Conservation (phyloP, 495 filamentous ascomycete species). For the Neurospora sp. region DNA sequence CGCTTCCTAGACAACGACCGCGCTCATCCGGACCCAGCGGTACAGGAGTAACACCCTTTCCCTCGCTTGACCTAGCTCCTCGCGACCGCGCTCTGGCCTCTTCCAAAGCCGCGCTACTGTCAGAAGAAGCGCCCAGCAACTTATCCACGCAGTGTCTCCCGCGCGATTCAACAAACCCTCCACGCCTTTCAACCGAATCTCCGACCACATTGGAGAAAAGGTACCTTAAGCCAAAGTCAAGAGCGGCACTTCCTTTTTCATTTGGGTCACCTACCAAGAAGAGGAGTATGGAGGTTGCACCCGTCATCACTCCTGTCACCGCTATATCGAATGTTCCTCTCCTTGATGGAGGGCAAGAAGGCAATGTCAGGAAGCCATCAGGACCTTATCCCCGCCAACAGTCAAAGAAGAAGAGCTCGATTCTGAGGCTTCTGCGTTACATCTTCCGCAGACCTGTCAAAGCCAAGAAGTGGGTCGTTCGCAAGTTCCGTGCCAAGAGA, state of each 20-base stretch:
- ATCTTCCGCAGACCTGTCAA: conserved; percentile 1
- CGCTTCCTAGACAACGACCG: background rate
- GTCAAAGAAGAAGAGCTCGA: background rate
- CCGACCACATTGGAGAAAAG: background rate
- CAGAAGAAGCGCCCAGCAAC: background rate
- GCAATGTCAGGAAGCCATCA: background rate
- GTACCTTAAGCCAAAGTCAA: background rate
- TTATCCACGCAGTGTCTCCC: conserved; percentile 13
- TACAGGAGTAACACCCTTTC: background rate
- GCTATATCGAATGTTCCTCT: background rate
- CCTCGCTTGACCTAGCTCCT: background rate
- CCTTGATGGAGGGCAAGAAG: background rate
- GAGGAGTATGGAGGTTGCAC: background rate
- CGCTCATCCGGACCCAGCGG: background rate
- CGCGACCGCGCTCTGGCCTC: background rate
- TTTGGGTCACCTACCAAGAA: background rate
- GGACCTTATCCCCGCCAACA: background rate
- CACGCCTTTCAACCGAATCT: background rate
- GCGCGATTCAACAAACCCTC: conserved; percentile 5
- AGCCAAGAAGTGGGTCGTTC: conserved; percentile 15
- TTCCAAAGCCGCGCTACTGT: background rate
- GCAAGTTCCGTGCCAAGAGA: conserved; percentile 10
- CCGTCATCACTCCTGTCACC: background rate
- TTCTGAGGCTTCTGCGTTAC: background rate
- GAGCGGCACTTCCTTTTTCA: background rate